Evolutionary conservation across 257 asterid species (phyloP), one percentile per base, ranked within the genome.

Genomic region (Henckelia pumila): DNA sequence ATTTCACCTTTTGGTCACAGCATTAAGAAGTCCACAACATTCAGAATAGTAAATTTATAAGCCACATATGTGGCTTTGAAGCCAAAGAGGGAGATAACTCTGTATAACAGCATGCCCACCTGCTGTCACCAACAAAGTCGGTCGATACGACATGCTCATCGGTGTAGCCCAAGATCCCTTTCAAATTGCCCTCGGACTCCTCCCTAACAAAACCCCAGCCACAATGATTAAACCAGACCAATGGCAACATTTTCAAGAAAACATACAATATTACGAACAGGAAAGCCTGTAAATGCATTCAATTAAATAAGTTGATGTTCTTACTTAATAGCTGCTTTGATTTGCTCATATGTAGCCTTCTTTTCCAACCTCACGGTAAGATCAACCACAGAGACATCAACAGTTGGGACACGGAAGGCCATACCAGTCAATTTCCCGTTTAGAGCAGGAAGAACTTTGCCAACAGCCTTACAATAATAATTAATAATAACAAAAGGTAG

Each of bases 321-420:
- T 73, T 67, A 86, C 96, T 84, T 88, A 78, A 89, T 77, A 53
- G 92, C 92, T 69, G 82, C 83, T 67, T 86, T 86, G 81, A 89
- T 82, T 20, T 86, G 80, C 9, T 89, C 95, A 40, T 89, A 89
- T 22, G 86, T 73, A 22, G 89, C 91, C 44, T 75, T 83, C 60
- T 89, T 89, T 84, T 83, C 89, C 21, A 85, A 82, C 70, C 88
- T 81, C 49, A 87, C 91, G 0, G 95, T 89, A 19, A 89, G 89
- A 71, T 87, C 96, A 16, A 89, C 92, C 4, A 89, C 89, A 2
- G 96, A 89, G 28, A 89, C 96, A 74, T 89, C 95, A 0, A 78
- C 92, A 0, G 95, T 87, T 37, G 96, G 96, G 63, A 87, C 92
- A 44, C 96, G 84, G 88, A 89, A 87, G 9, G 95, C 63, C 95